Conservation (phyloP, 306 rosid species). For the Lathyrus oleraceus region DNA sequence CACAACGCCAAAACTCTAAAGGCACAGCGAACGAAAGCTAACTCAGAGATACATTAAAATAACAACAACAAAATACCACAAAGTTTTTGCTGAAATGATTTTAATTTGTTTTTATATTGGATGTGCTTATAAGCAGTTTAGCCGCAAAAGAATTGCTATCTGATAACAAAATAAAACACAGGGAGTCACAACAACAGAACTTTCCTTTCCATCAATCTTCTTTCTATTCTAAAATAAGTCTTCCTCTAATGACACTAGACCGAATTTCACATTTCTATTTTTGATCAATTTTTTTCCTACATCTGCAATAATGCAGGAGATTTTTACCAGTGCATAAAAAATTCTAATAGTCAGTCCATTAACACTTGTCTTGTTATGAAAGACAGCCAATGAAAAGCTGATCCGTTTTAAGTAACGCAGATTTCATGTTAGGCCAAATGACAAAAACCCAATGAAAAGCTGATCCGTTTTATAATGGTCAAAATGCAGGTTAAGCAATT, state of each 20-base stretch:
- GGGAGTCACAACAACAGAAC: neutral
- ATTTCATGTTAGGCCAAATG: neutral
- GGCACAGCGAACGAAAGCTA: neutral
- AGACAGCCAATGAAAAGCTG: too few species aligned
- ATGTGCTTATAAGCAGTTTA: neutral
- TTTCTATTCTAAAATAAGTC: neutral
- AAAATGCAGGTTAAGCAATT: neutral
- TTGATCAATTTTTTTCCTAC: too few species aligned
- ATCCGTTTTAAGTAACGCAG: too few species aligned
- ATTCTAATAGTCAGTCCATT: too few species aligned
- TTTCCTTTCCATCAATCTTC: neutral
- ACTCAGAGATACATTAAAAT: neutral
- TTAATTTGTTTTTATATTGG: neutral
- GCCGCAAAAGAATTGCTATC: neutral
- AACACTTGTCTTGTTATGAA: too few species aligned
- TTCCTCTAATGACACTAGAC: neutral
- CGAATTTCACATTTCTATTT: neutral
- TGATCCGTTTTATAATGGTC: neutral
- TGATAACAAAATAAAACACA: neutral
- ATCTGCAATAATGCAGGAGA: too few species aligned
- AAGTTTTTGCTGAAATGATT: neutral
- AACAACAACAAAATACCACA: neutral
- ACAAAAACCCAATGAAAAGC: slow-evolving; percentile 1
- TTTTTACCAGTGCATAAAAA: too few species aligned
- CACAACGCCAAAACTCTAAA: neutral